Evolutionary conservation across 768 basidiomycete genomes (phyloP), one percentile per base, ranked within the genome.

Genomic region (Boletus rufocinnamomeus): DNA sequence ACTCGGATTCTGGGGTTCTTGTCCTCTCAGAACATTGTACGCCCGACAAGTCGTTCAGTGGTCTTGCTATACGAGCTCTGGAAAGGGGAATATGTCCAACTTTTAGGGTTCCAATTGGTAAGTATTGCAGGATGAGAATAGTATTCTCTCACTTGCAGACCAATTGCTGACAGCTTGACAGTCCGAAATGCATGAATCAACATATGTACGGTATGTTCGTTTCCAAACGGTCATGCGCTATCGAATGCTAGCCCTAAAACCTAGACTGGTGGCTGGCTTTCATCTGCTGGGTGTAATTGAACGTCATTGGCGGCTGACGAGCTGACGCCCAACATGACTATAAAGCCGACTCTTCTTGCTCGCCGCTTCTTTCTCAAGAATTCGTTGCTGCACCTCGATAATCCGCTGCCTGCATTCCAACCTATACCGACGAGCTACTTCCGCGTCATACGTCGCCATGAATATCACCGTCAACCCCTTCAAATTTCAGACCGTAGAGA

Each of bases 281-380:
- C 23, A 44, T 52, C n/a, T 28, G 1, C n/a, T 37, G 23, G 10
- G 19, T 19, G 25, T n/a, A 38, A 19, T 38, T 43, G 13, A n/a
- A 21, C 8, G 38, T 9, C 51, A 40, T 27, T 40, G 60, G 60
- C 17, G 61, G 61, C 61, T 62, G 55, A 62, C 61, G 28, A 60
- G 61, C 61, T 62, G 55, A 62, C 61, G 28, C 17, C 28, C 21
- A 54, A 30, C 28, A 34, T 46, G 38, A 25, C 21, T 37, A 55
- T 61, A 61, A 56, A 62, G 14, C 27, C 4, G 41, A 16, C 11
- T n/a, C 32, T 2, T 14, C 7, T 14, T 43, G 23, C 21, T 41
- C 34, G 43, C 32, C 23, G 5, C n/a, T 37, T 21, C 37, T 27
- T 50, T 19, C 27, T 37, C 0, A 10, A 49, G 21, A 21, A 32